A percentile compares a stretch with the other conserved stretches of the same genome.
Evolutionary conservation across 2,329 filamentous ascomycete genomes (phyloP).

Genomic region (Lecanosticta acicola): DNA sequence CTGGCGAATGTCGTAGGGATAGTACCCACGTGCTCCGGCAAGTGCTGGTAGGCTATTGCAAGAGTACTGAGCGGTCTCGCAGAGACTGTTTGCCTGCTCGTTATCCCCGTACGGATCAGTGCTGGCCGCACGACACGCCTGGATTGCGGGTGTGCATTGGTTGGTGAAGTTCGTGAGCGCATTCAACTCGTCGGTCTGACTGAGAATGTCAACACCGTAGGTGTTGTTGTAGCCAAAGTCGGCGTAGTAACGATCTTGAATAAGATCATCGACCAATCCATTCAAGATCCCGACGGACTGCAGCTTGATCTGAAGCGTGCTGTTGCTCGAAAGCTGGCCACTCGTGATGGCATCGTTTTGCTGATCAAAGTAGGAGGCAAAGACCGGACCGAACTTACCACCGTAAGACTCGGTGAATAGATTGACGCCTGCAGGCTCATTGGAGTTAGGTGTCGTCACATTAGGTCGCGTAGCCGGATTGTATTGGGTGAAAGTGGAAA

Average conservation of each 20-base stretch:
- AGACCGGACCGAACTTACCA: constrained; percentile 63
- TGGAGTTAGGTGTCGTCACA: constrained; percentile 47
- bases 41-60: constrained; percentile 21
- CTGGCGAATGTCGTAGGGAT: constrained; percentile 49
- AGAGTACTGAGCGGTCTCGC: constrained; percentile 19
- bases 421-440: constrained; percentile 42
- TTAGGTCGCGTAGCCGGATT: constrained; percentile 39
- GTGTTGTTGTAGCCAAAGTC: constrained; percentile 59
- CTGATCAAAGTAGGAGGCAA: constrained; percentile 53
- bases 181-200: constrained; percentile 46
- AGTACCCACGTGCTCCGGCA: constrained; percentile 16
- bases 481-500: constrained; percentile 40
- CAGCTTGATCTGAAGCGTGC: constrained; percentile 56
- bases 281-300: constrained; percentile 64
- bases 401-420: constrained; percentile 53
- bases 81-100: constrained; percentile 15
- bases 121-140: constrained; percentile 30
- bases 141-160: constrained; percentile 25
- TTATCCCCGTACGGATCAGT: constrained; percentile 22
- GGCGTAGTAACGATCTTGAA: constrained; percentile 55
- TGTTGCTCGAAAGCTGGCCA: constrained; percentile 45
- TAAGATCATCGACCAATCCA: constrained; percentile 60
- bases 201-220: constrained; percentile 57
- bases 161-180: constrained; percentile 43
- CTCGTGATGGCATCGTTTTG: constrained; percentile 56